These are phyloP conservation scores for Eragrostis curvula DNA, from an alignment of 176 grass and related monocot species.

Conservation along the genomic window DNA sequence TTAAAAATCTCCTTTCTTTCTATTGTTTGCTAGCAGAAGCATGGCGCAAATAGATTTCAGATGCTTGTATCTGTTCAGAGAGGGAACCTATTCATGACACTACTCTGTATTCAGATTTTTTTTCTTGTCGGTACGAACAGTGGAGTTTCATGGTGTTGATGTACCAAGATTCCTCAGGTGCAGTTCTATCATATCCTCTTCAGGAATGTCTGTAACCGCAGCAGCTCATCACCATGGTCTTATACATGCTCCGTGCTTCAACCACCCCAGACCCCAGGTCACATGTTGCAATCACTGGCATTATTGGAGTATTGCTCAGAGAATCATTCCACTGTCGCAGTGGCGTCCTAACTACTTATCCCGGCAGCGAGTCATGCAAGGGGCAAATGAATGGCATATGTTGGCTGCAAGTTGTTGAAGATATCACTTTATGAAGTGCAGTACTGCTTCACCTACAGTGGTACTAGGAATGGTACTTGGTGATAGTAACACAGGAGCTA, in stretches of 20 bases:
- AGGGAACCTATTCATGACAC: neutral
- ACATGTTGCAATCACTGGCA: constrained; percentile 19
- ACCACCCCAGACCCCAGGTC: too few species aligned
- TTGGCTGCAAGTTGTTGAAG: neutral
- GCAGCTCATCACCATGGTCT: constrained; percentile 21
- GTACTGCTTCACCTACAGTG: constrained; percentile 20
- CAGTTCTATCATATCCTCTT: neutral
- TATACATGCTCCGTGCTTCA: too few species aligned
- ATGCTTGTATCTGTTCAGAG: neutral
- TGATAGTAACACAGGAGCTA: constrained; percentile 31
- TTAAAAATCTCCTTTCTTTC: neutral
- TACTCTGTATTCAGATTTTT: constrained; percentile 17
- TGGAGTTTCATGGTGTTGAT: constrained; percentile 28
- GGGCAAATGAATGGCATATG: neutral
- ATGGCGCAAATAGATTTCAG: neutral
- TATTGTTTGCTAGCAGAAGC: neutral
- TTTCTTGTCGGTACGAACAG: neutral
- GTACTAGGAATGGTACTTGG: neutral
- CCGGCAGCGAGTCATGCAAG: neutral
- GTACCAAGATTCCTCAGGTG: constrained; percentile 33
- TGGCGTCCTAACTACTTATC: constrained; percentile 18
- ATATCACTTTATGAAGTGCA: neutral
- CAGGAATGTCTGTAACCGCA: constrained; percentile 19
- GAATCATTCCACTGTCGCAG: constrained; percentile 43
- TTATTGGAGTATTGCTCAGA: constrained; percentile 28